phyloP scores from a whole-genome alignment of 208 protist genomes.

The Porcisia hertigi region DNA sequence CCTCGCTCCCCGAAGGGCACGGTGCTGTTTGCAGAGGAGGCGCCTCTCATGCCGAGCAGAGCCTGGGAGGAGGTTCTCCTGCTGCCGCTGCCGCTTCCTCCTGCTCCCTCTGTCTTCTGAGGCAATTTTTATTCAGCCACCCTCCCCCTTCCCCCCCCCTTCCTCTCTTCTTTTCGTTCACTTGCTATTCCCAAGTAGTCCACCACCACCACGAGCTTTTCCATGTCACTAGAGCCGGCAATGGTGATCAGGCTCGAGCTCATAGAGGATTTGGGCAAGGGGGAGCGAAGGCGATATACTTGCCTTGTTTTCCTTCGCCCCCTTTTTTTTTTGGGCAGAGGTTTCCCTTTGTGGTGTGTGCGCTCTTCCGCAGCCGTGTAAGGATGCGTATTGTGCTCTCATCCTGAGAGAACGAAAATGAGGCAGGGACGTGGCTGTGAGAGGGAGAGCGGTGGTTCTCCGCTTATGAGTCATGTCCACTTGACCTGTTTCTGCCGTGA shows the following conservation, averaged over 20 bases:
- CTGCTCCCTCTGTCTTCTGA: constrained; percentile 75
- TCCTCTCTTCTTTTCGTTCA: constrained; percentile 22
- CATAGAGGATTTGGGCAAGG: no score
- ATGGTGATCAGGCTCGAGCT: no score
- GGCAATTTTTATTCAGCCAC: not conserved
- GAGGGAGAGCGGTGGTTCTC: not conserved
- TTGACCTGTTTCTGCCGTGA: not conserved
- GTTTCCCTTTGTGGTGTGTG: not conserved
- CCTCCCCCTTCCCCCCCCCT: constrained; percentile 12
- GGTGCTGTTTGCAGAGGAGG: constrained; percentile 56
- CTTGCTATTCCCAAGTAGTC: not conserved
- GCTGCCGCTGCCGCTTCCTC: constrained; percentile 73
- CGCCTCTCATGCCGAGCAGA: constrained; percentile 9
- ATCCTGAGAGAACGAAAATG: not conserved
- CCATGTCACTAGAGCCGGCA: no score
- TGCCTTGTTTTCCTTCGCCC: no score
- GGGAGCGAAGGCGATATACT: no score
- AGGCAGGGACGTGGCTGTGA: not conserved
- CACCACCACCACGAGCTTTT: not conserved
- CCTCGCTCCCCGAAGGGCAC: constrained; percentile 16
- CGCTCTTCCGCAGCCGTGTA: not conserved
- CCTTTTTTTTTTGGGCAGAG: no score
- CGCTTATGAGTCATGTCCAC: not conserved
- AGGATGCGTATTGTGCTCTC: not conserved
- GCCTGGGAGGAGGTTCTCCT: constrained; percentile 35